Conservation (phyloP, 306 rosid species). For the Pyrus pyrifolia region DNA sequence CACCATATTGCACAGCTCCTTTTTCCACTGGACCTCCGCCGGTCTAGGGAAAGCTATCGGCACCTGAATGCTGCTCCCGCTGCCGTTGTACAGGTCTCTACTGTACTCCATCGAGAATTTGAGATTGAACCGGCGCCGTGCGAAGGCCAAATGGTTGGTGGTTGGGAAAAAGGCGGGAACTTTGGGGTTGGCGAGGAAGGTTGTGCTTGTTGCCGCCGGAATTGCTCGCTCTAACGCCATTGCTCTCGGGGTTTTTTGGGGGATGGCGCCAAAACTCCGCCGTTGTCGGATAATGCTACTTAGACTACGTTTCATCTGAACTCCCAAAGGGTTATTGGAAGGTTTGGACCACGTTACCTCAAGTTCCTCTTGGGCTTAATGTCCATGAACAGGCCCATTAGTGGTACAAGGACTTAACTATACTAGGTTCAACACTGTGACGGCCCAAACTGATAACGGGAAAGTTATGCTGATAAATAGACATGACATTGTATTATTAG, state of each 20-base stretch:
- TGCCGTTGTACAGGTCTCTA: slow-evolving; percentile 7
- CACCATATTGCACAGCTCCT: slow-evolving; percentile 74
- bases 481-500: no score
- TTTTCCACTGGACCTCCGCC: slow-evolving; percentile 74
- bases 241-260: not conserved
- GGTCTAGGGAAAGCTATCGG: slow-evolving; percentile 52
- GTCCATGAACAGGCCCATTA: not conserved
- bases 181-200: slow-evolving; percentile 6
- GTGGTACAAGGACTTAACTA: not conserved
- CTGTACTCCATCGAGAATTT: slow-evolving; percentile 43
- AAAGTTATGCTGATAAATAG: not conserved
- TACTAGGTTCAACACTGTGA: no score
- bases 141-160: slow-evolving; percentile 10
- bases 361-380: not conserved
- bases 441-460: not conserved
- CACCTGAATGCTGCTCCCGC: slow-evolving; percentile 7
- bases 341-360: not conserved
- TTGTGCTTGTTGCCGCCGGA: slow-evolving; percentile 15
- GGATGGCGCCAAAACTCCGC: slow-evolving; percentile 6
- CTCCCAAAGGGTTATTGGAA: not conserved
- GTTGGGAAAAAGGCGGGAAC: slow-evolving; percentile 5
- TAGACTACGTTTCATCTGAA: not conserved
- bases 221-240: slow-evolving; percentile 39
- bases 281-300: not conserved
- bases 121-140: slow-evolving; percentile 23